Evolutionary conservation across 2,329 filamentous ascomycete species (phyloP).

Genomic region (Thielaviopsis ethacetica): DNA sequence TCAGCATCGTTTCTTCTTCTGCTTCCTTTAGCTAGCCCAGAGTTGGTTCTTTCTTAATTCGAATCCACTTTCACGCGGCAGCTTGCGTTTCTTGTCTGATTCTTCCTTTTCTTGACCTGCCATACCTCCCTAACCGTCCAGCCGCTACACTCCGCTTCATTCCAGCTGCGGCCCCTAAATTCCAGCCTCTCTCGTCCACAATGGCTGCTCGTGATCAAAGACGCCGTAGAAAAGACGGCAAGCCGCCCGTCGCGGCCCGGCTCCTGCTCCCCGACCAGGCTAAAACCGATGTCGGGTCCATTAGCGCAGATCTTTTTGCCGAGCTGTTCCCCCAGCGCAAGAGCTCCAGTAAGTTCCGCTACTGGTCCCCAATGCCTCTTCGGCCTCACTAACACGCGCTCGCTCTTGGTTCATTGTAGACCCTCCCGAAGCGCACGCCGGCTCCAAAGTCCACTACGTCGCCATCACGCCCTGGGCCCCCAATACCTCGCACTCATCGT

Average conservation of each 20-base stretch:
- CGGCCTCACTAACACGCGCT: neutral
- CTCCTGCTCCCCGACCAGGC: constrained; percentile 74
- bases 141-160: neutral
- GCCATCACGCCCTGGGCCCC: constrained; percentile 62
- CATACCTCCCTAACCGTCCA: neutral
- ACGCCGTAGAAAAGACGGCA: constrained; percentile 32
- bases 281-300: constrained; percentile 67
- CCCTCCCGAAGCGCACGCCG: constrained; percentile 21
- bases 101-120: neutral
- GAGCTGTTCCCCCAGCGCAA: constrained; percentile 51
- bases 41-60: neutral
- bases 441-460: constrained; percentile 39
- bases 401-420: constrained; percentile 15
- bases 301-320: constrained; percentile 72
- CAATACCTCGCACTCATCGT: constrained; percentile 37
- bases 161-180: neutral
- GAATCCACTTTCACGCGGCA: neutral
- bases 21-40: neutral
- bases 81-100: neutral
- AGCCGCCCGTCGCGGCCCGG: constrained; percentile 60
- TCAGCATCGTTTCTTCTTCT: neutral
- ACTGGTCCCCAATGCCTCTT: neutral
- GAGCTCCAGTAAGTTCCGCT: neutral
- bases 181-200: neutral
- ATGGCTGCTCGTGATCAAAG: constrained; percentile 5